Percentiles rank a stretch among this genome's conserved stretches.
phyloP scores from a whole-genome alignment of 768 basidiomycete genomes.

The Xanthoconium stramineum region DNA sequence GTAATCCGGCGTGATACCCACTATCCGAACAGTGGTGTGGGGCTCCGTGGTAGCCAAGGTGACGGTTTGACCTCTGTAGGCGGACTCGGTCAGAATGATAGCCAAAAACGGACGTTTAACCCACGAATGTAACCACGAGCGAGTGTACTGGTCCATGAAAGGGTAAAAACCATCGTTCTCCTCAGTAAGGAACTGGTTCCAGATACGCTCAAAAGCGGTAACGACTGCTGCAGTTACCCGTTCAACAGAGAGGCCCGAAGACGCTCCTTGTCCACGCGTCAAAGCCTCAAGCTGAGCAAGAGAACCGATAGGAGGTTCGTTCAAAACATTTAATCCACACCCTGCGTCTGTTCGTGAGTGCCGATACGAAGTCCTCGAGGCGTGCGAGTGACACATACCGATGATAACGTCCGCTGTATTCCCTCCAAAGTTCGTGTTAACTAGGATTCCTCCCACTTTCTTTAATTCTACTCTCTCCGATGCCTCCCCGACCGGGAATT shows the following conservation, averaged over 20 bases:
- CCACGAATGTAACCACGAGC: conserved; percentile 89
- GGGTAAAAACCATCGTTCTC: conserved; percentile 67
- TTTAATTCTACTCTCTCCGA: conserved; percentile 40
- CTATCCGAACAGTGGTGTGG: conserved; percentile 66
- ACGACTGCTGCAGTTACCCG: conserved; percentile 71
- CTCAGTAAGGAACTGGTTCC: conserved; percentile 59
- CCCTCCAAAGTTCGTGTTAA: conserved; percentile 80
- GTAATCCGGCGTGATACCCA: conserved; percentile 83
- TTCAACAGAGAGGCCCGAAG: conserved; percentile 59
- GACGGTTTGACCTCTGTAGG: conserved; percentile 71
- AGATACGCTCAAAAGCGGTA: conserved; percentile 73
- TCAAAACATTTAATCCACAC: conserved; percentile 85
- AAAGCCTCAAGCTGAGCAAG: conserved; percentile 62
- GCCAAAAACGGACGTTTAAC: conserved; percentile 32
- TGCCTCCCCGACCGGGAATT: conserved; percentile 41
- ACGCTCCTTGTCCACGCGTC: neutral
- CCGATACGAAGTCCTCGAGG: neutral
- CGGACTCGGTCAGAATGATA: conserved; percentile 3
- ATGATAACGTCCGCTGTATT: conserved; percentile 75
- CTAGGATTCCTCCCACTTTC: conserved; percentile 91
- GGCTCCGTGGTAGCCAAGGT: conserved; percentile 78
- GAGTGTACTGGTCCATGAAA: conserved; percentile 76
- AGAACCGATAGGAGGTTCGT: conserved; percentile 78
- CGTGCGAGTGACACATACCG: conserved; percentile 47
- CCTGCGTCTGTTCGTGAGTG: conserved; percentile 45